Percentiles rank a stretch among this genome's conserved stretches.
phyloP scores from a whole-genome alignment of 352 stramenopile genomes.

The Globisporangium uncinulatum region DNA sequence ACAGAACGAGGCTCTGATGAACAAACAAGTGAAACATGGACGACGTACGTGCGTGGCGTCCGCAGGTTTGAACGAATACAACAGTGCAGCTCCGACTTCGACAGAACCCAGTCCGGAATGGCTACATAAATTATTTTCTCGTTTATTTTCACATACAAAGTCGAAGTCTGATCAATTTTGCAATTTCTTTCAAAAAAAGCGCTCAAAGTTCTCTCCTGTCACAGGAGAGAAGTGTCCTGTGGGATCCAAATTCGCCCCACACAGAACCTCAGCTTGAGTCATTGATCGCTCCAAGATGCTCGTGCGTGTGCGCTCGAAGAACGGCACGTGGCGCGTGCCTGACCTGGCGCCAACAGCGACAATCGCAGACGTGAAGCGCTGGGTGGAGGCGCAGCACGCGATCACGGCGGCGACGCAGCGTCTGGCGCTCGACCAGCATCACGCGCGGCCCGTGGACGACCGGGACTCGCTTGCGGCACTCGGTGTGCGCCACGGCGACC shows the following conservation, averaged over 20 bases:
- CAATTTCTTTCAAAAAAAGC: too few relatives aligned
- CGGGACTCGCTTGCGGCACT: slow-evolving; percentile 54
- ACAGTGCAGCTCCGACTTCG: too few relatives aligned
- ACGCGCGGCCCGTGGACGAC: slow-evolving; percentile 26
- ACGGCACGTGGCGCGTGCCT: slow-evolving; percentile 81
- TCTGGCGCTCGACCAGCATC: slow-evolving; percentile 54
- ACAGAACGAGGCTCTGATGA: too few relatives aligned
- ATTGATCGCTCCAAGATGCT: slow-evolving; percentile 31
- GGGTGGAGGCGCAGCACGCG: slow-evolving; percentile 67
- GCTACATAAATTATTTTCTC: too few relatives aligned
- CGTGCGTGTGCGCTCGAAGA: slow-evolving; percentile 82
- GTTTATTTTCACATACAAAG: too few relatives aligned
- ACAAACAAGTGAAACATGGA: too few relatives aligned
- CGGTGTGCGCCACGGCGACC: slow-evolving; percentile 65
- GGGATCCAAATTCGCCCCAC: neutral
- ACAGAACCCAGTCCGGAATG: too few relatives aligned
- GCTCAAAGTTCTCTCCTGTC: too few relatives aligned
- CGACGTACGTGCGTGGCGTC: too few relatives aligned
- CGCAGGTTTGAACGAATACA: too few relatives aligned
- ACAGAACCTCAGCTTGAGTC: neutral
- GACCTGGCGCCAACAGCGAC: slow-evolving; percentile 58
- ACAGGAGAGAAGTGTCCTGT: too few relatives aligned
- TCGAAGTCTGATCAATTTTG: too few relatives aligned
- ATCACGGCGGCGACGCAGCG: slow-evolving; percentile 43
- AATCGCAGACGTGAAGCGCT: slow-evolving; percentile 68